These are phyloP conservation scores for Sporobolomyces phaffii DNA, from an alignment of 768 basidiomycete species.

Conservation along the genomic window DNA sequence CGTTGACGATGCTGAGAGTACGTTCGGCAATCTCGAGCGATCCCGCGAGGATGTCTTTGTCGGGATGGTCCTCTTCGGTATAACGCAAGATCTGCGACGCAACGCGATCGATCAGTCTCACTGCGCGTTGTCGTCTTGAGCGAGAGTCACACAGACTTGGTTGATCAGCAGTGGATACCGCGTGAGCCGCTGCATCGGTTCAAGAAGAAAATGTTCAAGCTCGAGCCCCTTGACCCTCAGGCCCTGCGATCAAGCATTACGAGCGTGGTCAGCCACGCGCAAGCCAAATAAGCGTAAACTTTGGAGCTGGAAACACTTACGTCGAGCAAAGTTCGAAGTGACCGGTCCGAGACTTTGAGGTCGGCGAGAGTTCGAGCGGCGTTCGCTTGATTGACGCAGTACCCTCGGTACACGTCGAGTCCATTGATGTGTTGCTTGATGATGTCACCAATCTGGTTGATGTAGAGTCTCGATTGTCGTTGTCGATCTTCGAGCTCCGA, in stretches of 20 bases:
- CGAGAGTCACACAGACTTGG: slow-evolving; percentile 51
- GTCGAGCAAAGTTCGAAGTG: slow-evolving; percentile 24
- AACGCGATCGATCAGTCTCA: not conserved
- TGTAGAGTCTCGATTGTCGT: slow-evolving; percentile 80
- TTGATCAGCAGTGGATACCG: slow-evolving; percentile 85
- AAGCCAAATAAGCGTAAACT: too few species aligned
- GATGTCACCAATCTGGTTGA: slow-evolving; percentile 82
- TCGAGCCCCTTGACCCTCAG: slow-evolving; percentile 37
- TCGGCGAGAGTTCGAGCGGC: slow-evolving; percentile 33
- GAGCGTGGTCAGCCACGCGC: too few species aligned
- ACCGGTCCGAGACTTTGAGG: slow-evolving; percentile 23
- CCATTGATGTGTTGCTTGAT: slow-evolving; percentile 61
- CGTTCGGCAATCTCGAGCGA: slow-evolving; percentile 63
- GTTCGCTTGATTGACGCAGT: slow-evolving; percentile 76
- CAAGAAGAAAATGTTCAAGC: slow-evolving; percentile 41
- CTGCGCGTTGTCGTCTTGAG: not conserved
- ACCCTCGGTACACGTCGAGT: slow-evolving; percentile 79
- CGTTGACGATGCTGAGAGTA: slow-evolving; percentile 76
- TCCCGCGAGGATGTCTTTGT: slow-evolving; percentile 48
- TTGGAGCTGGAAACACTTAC: slow-evolving; percentile 1
- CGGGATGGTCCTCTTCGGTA: slow-evolving; percentile 56
- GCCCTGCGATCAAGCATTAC: not conserved
- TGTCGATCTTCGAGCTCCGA: slow-evolving; percentile 87
- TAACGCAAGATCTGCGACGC: slow-evolving; percentile 63
- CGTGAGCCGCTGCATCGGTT: slow-evolving; percentile 60